A percentile compares a stretch with the other conserved stretches of the same genome.
Conservation (phyloP, 495 filamentous ascomycete species). For the Cercophora sp. region DNA sequence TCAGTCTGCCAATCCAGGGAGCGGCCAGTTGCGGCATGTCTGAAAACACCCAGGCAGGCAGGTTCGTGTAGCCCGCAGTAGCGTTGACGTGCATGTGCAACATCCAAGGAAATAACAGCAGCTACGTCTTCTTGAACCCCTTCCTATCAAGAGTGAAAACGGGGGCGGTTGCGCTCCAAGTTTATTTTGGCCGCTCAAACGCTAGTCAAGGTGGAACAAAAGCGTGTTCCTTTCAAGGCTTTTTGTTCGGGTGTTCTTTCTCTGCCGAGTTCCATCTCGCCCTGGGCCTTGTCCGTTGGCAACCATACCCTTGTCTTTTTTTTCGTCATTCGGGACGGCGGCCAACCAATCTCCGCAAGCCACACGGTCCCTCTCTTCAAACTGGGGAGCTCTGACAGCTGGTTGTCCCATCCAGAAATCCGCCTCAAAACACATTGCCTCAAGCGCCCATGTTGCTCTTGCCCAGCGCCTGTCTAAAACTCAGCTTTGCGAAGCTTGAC, state of each 20-base stretch:
- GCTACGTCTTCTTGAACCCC: too few species aligned
- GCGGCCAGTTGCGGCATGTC: background rate
- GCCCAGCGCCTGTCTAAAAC: background rate
- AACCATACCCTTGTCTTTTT: slow-evolving; percentile 8
- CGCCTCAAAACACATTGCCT: slow-evolving; percentile 1
- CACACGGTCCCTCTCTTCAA: slow-evolving; percentile 14
- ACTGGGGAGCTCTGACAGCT: slow-evolving; percentile 6
- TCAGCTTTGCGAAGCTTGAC: slow-evolving; percentile 3
- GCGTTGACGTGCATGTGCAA: background rate
- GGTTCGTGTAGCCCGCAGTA: too few species aligned
- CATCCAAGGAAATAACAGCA: background rate
- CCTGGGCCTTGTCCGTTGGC: background rate
- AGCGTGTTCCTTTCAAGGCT: background rate
- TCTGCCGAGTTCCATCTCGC: background rate
- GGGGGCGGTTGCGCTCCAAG: too few species aligned
- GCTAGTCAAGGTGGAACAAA: too few species aligned
- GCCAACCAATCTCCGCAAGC: slow-evolving; percentile 12
- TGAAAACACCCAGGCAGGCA: too few species aligned
- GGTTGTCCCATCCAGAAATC: background rate
- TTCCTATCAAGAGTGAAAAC: too few species aligned
- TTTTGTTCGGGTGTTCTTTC: background rate
- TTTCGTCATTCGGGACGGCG: slow-evolving; percentile 12
- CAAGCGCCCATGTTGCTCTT: background rate
- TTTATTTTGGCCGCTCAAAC: too few species aligned
- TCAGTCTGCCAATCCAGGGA: background rate